Conservation (phyloP, 192 early-diverging fungal species). For the Coemansia sp. region DNA sequence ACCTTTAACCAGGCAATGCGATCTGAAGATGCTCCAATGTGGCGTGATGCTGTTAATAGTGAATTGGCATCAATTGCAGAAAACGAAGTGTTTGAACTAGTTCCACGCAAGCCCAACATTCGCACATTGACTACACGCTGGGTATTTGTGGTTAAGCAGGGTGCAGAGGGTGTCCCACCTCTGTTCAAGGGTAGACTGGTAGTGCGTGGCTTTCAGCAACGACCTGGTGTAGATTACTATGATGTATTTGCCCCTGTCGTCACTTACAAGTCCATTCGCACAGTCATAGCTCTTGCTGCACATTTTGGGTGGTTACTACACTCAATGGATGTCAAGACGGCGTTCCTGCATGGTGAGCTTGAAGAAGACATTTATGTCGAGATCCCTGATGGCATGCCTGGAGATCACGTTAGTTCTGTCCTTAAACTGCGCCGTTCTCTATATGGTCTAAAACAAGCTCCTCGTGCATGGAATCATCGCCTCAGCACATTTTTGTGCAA, state of each 20-base stretch:
- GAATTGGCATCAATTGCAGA: conserved; percentile 6
- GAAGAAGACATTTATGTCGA: conserved; percentile 9
- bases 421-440: background rate
- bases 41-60: background rate
- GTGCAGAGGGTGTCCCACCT: background rate
- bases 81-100: conserved; percentile 5
- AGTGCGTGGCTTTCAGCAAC: conserved; percentile 20
- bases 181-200: conserved; percentile 23
- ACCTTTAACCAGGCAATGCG: background rate
- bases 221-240: conserved; percentile 16
- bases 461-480: conserved; percentile 5
- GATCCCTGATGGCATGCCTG: conserved; percentile 6
- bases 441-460: conserved; percentile 15
- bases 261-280: conserved; percentile 15
- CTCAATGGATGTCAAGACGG: conserved; percentile 23
- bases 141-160: conserved; percentile 22
- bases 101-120: background rate
- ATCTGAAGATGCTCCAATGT: background rate
- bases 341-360: conserved; percentile 10
- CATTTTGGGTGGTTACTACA: conserved; percentile 3
- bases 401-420: background rate
- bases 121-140: conserved; percentile 3
- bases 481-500: background rate
- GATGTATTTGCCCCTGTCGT: conserved; percentile 33
- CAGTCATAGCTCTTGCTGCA: conserved; percentile 14